Evolutionary conservation across 1,284 basidiomycete genomes (phyloP).

Genomic region (Cutaneotrichosporon sp.): DNA sequence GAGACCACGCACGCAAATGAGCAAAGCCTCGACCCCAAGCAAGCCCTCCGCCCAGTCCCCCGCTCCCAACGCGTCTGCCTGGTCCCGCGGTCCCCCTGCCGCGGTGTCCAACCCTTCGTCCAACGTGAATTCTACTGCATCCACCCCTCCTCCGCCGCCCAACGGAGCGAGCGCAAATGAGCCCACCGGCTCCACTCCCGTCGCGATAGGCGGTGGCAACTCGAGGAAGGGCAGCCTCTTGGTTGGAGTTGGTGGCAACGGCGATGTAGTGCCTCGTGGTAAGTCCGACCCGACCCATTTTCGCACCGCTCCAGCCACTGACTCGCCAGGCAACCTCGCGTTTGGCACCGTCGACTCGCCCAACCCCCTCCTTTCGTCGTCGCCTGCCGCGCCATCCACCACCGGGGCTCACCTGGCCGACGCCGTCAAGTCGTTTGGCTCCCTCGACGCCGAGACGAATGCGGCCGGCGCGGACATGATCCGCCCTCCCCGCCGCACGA

Average conservation of each 20-base stretch:
- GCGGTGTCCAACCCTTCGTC: conserved; percentile 33
- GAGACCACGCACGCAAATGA: conserved; percentile 37
- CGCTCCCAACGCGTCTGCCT: conserved; percentile 35
- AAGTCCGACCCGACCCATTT: conserved; percentile 18
- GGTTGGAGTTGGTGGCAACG: conserved; percentile 48
- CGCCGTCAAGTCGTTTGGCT: conserved; percentile 73
- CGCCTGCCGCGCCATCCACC: conserved; percentile 53
- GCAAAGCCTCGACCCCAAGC: conserved; percentile 33
- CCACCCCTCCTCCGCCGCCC: conserved; percentile 28
- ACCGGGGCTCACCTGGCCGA: conserved; percentile 52
- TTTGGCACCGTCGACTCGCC: conserved; percentile 79
- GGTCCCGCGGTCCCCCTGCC: conserved; percentile 47
- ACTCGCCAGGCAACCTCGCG: conserved; percentile 53
- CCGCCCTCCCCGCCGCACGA: conserved; percentile 42
- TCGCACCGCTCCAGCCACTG: not conserved
- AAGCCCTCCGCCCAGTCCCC: conserved; percentile 28
- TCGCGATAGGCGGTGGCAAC: conserved; percentile 37
- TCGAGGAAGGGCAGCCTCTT: conserved; percentile 47
- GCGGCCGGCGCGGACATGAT: conserved; percentile 50
- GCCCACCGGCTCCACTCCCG: conserved; percentile 27
- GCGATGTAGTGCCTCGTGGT: conserved; percentile 44
- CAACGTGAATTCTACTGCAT: conserved; percentile 31
- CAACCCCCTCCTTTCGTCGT: conserved; percentile 51
- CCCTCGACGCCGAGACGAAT: conserved; percentile 60
- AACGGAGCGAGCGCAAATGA: conserved; percentile 37